Conservation (phyloP, 805 yeast species). For the Sugiyamaella chiloensis region DNA sequence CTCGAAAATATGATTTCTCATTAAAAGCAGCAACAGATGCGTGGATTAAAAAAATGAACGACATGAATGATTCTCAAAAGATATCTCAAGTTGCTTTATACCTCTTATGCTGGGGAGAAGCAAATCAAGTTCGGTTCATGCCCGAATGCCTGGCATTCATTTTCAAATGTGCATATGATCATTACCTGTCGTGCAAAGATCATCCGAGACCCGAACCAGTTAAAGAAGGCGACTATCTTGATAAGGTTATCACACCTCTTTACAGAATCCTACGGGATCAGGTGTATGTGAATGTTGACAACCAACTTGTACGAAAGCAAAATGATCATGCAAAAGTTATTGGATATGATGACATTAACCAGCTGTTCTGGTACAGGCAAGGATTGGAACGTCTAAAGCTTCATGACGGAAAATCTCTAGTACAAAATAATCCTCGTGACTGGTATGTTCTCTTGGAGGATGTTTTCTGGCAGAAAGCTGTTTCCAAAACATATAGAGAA, state of each 20-base stretch:
- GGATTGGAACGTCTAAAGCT: slow-evolving; percentile 60
- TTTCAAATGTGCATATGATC: slow-evolving; percentile 75
- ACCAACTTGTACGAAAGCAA: slow-evolving; percentile 46
- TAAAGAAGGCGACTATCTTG: slow-evolving; percentile 40
- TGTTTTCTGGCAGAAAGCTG: slow-evolving; percentile 63
- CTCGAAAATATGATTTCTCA: slow-evolving; percentile 40
- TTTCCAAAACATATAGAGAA: slow-evolving; percentile 78
- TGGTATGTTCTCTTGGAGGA: slow-evolving; percentile 54
- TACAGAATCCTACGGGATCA: slow-evolving; percentile 60
- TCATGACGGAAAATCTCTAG: slow-evolving; percentile 44
- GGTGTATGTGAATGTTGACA: slow-evolving; percentile 45
- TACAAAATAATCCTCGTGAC: slow-evolving; percentile 52
- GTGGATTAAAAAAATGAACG: slow-evolving; percentile 48
- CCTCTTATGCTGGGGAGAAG: slow-evolving; percentile 85
- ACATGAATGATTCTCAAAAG: slow-evolving; percentile 50
- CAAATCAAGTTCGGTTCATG: slow-evolving; percentile 79
- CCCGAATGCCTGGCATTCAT: slow-evolving; percentile 87
- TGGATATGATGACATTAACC: slow-evolving; percentile 90
- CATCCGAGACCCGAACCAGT: background rate
- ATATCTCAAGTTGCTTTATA: slow-evolving; percentile 65
- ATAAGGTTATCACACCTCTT: slow-evolving; percentile 71
- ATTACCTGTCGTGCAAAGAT: slow-evolving; percentile 42
- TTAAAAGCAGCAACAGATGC: slow-evolving; percentile 51
- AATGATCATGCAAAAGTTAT: slow-evolving; percentile 66
- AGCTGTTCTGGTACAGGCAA: slow-evolving; percentile 76